Percentiles rank a stretch among this genome's conserved stretches.
phyloP scores from a whole-genome alignment of 2,329 filamentous ascomycete genomes.

The Remersonia thermophila region DNA sequence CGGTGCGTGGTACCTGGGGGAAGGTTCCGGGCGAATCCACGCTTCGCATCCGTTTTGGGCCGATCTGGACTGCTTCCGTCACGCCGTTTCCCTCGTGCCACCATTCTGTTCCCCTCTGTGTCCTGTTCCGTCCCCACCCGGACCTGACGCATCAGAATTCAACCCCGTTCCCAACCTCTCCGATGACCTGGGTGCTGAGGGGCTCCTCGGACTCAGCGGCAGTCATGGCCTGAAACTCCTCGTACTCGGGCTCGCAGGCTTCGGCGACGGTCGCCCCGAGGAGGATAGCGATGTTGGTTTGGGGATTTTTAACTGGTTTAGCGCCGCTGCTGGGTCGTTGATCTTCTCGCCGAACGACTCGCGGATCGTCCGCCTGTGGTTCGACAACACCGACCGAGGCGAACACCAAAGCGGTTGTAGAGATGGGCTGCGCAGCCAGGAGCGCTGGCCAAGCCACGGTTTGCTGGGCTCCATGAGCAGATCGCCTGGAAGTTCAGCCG shows the following conservation, averaged over 20 bases:
- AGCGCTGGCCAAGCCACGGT: constrained; percentile 5
- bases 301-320: constrained; percentile 8
- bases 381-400: too few relatives aligned
- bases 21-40: too few relatives aligned
- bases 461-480: neutral
- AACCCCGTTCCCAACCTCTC: too few relatives aligned
- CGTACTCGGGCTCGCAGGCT: constrained; percentile 6
- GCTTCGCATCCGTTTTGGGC: too few relatives aligned
- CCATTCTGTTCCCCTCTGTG: neutral
- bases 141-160: neutral
- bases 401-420: too few relatives aligned
- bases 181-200: too few relatives aligned
- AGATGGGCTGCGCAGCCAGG: too few relatives aligned
- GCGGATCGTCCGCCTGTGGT: constrained; percentile 6
- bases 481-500: constrained; percentile 17
- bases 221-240: constrained; percentile 8
- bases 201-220: constrained; percentile 8
- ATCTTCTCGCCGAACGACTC: constrained; percentile 17
- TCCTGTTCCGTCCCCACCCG: neutral
- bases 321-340: constrained; percentile 13
- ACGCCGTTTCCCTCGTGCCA: too few relatives aligned
- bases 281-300: constrained; percentile 1
- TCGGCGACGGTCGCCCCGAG: constrained; percentile 4
- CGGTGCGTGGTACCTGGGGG: too few relatives aligned
- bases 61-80: too few relatives aligned